Evolutionary conservation across 2,329 filamentous ascomycete species (phyloP).

Genomic region (Penicillium nordicum): DNA sequence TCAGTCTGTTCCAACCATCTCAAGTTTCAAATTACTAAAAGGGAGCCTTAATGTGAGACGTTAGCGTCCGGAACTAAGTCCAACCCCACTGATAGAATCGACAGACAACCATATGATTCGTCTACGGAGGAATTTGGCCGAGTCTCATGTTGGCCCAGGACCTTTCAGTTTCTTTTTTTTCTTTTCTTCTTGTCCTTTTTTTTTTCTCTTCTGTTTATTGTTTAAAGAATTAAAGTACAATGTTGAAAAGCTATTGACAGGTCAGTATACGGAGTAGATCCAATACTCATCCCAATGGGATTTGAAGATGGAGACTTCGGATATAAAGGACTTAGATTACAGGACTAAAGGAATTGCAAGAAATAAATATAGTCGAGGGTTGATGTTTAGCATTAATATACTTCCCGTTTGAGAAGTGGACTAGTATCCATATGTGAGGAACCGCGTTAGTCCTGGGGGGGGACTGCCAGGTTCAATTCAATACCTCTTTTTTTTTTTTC

Average conservation of each 20-base stretch:
- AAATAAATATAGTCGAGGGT: background rate
- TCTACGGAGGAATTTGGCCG: background rate
- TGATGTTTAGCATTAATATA: constrained; percentile 6
- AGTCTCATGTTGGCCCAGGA: background rate
- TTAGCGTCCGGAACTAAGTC: constrained; percentile 24
- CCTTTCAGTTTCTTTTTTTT: background rate
- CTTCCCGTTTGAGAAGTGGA: constrained; percentile 2
- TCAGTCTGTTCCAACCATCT: background rate
- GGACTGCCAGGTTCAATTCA: background rate
- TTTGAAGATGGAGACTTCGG: background rate
- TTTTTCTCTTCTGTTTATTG: background rate
- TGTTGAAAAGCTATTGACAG: background rate
- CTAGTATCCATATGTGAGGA: background rate
- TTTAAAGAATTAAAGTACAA: background rate
- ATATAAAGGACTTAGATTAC: background rate
- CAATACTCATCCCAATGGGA: background rate
- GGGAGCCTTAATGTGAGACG: constrained; percentile 22
- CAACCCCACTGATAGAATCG: constrained; percentile 16
- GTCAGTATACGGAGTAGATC: background rate
- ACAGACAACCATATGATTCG: constrained; percentile 8
- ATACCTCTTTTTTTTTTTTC: constrained; percentile 2
- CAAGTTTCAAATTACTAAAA: constrained; percentile 9
- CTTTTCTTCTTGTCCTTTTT: too few relatives aligned
- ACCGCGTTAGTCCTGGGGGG: background rate
- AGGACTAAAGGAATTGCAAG: background rate